Evolutionary conservation across 495 filamentous ascomycete species (phyloP).

Genomic region (Xylaria grammica): DNA sequence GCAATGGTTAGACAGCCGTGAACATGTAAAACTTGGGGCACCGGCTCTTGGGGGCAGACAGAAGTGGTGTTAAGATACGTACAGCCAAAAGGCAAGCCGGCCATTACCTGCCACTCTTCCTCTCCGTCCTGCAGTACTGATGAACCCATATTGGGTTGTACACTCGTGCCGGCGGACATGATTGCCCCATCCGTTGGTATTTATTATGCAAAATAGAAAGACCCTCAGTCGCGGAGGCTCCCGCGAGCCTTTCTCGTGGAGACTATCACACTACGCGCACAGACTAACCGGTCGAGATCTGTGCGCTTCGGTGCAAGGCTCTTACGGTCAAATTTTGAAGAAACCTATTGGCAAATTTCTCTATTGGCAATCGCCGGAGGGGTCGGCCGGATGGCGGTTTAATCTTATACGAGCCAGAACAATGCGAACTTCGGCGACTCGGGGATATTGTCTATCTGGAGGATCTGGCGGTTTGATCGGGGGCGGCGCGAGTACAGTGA

Average conservation of each 20-base stretch:
- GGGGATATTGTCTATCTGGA: not conserved
- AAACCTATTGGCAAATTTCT: not conserved
- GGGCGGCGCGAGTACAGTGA: not conserved
- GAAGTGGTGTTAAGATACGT: slow-evolving; percentile 36
- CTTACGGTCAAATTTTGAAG: not conserved
- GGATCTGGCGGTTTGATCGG: not conserved
- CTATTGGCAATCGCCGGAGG: not conserved
- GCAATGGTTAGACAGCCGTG: slow-evolving; percentile 26
- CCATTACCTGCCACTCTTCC: too few species aligned
- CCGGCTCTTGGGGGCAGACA: not conserved
- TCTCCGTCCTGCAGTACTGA: slow-evolving; percentile 42
- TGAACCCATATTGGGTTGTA: slow-evolving; percentile 54
- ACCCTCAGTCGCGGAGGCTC: not conserved
- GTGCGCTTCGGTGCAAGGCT: not conserved
- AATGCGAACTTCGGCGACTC: not conserved
- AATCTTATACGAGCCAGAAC: not conserved
- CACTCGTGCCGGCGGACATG: slow-evolving; percentile 47
- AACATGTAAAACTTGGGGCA: slow-evolving; percentile 7
- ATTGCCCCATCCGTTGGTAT: slow-evolving; percentile 32
- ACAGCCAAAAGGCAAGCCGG: slow-evolving; percentile 69
- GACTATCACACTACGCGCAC: slow-evolving; percentile 3
- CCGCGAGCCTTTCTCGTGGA: not conserved
- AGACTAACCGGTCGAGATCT: not conserved
- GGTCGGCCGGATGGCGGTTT: not conserved
- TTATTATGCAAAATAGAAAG: not conserved